Evolutionary conservation across 2,329 filamentous ascomycete species (phyloP).

Genomic region (Xylariaceae sp.): DNA sequence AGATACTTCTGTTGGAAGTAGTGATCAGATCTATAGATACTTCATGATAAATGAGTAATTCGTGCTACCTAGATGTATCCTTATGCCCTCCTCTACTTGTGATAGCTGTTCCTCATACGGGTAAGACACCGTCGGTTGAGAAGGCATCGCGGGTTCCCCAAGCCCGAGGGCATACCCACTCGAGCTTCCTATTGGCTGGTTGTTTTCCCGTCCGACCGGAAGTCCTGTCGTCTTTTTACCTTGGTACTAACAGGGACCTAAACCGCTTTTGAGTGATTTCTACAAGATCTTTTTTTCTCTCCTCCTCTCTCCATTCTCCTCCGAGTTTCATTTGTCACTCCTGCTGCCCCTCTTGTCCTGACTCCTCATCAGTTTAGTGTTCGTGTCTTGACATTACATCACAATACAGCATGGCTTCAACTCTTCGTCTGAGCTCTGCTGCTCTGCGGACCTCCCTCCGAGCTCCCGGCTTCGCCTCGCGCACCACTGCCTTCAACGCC

Average conservation of each 20-base stretch:
- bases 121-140: not conserved
- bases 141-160: conserved; percentile 8
- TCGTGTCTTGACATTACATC: not conserved
- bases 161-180: conserved; percentile 13
- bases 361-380: not conserved
- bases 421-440: conserved; percentile 74
- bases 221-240: conserved; percentile 12
- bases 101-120: too few relatives aligned
- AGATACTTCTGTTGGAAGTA: too few relatives aligned
- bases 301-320: conserved; percentile 11
- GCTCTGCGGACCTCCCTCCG: conserved; percentile 73
- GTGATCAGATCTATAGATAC: too few relatives aligned
- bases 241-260: not conserved
- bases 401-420: conserved; percentile 65
- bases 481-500: conserved; percentile 71
- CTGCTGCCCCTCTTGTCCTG: not conserved
- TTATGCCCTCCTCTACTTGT: too few relatives aligned
- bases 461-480: conserved; percentile 61
- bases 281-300: conserved; percentile 18
- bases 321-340: conserved; percentile 10
- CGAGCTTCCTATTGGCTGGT: conserved; percentile 16
- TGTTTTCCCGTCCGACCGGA: conserved; percentile 17
- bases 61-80: too few relatives aligned
- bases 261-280: conserved; percentile 22
- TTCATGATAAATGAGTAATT: too few relatives aligned